Conservation (phyloP, 2,329 filamentous ascomycete genomes). For the Cryphonectria naterciae region DNA sequence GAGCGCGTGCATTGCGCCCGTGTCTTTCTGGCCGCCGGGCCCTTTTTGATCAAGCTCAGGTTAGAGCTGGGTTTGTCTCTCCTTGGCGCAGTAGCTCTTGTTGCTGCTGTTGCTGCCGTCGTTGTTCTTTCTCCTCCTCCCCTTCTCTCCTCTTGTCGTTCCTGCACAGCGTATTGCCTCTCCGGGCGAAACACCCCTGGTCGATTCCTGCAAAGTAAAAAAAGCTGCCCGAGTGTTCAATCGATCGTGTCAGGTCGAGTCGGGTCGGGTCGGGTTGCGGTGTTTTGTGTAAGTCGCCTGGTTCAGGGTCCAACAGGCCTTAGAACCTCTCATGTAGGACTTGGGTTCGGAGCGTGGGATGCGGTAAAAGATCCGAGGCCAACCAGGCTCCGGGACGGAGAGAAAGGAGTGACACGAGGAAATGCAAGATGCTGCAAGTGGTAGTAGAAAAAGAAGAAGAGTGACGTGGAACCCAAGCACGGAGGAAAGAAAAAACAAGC, state of each 20-base stretch:
- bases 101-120: neutral
- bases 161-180: neutral
- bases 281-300: neutral
- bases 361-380: neutral
- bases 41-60: neutral
- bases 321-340: neutral
- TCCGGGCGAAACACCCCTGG: neutral
- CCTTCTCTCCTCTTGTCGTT: neutral
- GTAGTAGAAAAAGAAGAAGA: neutral
- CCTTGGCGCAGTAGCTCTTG: neutral
- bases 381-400: neutral
- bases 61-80: neutral
- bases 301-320: neutral
- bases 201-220: neutral
- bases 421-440: neutral
- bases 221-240: neutral
- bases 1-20: constrained; percentile 62
- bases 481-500: neutral
- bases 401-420: neutral
- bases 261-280: neutral
- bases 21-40: neutral
- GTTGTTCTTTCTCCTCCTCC: neutral
- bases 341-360: neutral
- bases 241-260: neutral
- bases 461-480: constrained; percentile 2